These are phyloP conservation scores for Colletotrichum horii DNA, from an alignment of 2,329 filamentous ascomycete species.

Conservation along the genomic window DNA sequence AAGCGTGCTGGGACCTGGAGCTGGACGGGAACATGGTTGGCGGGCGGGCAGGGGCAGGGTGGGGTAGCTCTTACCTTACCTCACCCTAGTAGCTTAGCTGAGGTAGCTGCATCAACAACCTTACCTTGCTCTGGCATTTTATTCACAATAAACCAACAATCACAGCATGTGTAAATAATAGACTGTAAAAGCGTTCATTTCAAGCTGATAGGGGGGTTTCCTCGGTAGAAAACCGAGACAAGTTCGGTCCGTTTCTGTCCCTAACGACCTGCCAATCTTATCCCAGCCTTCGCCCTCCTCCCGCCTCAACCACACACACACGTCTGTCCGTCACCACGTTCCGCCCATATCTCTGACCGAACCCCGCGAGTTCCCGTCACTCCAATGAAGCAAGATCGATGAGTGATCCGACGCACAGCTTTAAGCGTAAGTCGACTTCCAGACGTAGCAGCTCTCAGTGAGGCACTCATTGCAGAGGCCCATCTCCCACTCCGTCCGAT, in stretches of 20 bases:
- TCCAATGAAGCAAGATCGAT: not conserved
- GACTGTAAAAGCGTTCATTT: not conserved
- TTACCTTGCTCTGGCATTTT: not conserved
- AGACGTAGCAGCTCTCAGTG: not conserved
- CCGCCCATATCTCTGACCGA: not conserved
- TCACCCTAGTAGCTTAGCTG: not conserved
- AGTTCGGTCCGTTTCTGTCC: not conserved
- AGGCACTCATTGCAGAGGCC: constrained; percentile 4
- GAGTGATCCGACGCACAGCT: not conserved
- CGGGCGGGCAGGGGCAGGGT: not conserved
- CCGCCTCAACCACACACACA: not conserved
- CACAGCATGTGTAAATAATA: not conserved
- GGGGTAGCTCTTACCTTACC: not conserved
- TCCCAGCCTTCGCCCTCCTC: not conserved
- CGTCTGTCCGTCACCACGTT: not conserved
- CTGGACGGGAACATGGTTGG: not conserved
- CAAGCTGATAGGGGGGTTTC: not conserved
- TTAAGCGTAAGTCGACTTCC: not conserved
- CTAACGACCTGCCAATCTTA: not conserved
- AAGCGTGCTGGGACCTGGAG: not conserved
- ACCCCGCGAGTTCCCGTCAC: not conserved
- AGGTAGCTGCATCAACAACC: not conserved
- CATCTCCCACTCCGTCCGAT: not conserved
- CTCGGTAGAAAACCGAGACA: not conserved
- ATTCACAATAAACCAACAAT: not conserved